Base-by-base conservation (phyloP, 2,329 filamentous ascomycete species). In the Fusarium foetens region DNA sequence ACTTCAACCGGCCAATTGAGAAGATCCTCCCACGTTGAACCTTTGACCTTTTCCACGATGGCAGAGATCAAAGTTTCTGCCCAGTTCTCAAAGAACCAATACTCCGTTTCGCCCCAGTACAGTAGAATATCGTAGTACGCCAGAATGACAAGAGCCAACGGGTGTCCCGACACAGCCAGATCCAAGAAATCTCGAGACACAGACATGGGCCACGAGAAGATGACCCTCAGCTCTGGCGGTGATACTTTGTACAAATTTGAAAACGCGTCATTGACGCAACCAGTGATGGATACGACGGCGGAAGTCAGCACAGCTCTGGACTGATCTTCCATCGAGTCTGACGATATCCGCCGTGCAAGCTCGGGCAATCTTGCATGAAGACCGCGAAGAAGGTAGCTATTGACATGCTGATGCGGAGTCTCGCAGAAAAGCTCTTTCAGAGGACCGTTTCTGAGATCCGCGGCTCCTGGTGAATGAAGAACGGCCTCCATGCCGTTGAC, bases 21-120 rank as follows among this genome's bases (percentile, higher is more conserved):
- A 19, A 72, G 41, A 19, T 72, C 70, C 31, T 70, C 70, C 70
- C 70, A 72, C 1, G 42, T n/a, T 2, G 70, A 73, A 6, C 70
- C 70, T 5, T 48, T 52, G 2, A 73, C 66, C 23, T 63, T 73
- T 10, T 73, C 70, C 8, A 73, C 49, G 13, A 72, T 71, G 6
- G 70, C 70, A 8, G 38, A 59, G 7, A 73, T 49, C n/a, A 72
- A 41, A 0, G 58, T n/a, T 8, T 58, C 61, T 0, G 70, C 58
- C 70, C 70, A 72, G 6, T 51, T 54, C n/a, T 72, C 58, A 41
- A 73, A 73, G 21, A 73, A 73, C 70, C 70, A 72, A 23, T 70
- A 73, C 21, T 62, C 21, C 1, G 61, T 49, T 21, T 70, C 70
- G 10, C 45, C 70, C 70, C 70, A 72, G 11, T 41, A 57, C 11